Percentiles rank a stretch among this genome's conserved stretches.
Evolutionary conservation across 257 asterid species (phyloP).

Genomic region (Thymus mandschuricus): DNA sequence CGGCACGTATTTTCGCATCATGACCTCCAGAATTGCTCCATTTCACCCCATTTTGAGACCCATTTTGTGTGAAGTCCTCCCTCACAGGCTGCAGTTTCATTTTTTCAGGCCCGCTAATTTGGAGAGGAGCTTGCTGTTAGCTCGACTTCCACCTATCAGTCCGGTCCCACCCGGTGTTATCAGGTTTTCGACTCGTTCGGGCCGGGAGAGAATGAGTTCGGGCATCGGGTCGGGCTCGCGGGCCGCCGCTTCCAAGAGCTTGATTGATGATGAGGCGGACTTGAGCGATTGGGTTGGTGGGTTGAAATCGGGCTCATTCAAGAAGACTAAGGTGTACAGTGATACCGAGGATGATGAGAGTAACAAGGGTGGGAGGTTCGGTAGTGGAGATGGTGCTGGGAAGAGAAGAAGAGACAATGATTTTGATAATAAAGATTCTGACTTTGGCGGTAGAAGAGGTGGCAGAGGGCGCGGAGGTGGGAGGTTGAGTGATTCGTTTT

Average conservation of each 20-base stretch:
- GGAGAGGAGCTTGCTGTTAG: slow-evolving; percentile 34
- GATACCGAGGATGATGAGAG: slow-evolving; percentile 65
- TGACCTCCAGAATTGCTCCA: slow-evolving; percentile 62
- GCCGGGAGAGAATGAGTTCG: slow-evolving; percentile 42
- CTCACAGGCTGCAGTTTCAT: slow-evolving; percentile 54
- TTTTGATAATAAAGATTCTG: slow-evolving; percentile 30
- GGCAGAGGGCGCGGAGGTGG: slow-evolving; percentile 34
- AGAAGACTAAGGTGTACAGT: slow-evolving; percentile 60
- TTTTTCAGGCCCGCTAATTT: slow-evolving; percentile 40
- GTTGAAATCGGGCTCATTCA: slow-evolving; percentile 60
- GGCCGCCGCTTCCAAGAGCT: slow-evolving; percentile 57
- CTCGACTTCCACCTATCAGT: slow-evolving; percentile 20
- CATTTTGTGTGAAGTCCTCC: slow-evolving; percentile 59
- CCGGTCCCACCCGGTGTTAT: slow-evolving; percentile 33
- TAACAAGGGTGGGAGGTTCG: slow-evolving; percentile 37
- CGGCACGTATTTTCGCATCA: slow-evolving; percentile 25
- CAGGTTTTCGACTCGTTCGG: slow-evolving; percentile 46
- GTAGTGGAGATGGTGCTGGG: slow-evolving; percentile 47
- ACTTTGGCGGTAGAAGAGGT: slow-evolving; percentile 43
- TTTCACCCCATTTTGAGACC: slow-evolving; percentile 52
- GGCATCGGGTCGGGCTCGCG: slow-evolving; percentile 38
- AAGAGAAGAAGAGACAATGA: slow-evolving; percentile 53
- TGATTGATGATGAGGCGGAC: slow-evolving; percentile 96
- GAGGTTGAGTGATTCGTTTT: slow-evolving; percentile 2
- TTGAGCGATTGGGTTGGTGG: slow-evolving; percentile 92